phyloP scores from a whole-genome alignment of 1,139 yeast species.

The Candida sojae region DNA sequence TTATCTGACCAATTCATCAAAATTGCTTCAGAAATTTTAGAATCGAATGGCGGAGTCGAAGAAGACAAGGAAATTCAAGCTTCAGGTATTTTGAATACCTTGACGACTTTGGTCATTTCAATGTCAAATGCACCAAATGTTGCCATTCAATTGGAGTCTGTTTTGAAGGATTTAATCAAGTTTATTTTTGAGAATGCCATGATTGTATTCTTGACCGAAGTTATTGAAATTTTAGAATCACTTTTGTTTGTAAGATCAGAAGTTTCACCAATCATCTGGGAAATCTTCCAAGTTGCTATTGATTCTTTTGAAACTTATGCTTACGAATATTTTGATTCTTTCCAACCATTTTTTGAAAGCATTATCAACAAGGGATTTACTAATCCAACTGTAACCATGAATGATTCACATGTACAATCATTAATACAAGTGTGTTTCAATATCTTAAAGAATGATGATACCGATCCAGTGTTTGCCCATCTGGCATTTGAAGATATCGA shows the following conservation, averaged over 20 bases:
- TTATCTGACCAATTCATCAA: constrained; percentile 50
- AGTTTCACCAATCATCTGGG: constrained; percentile 52
- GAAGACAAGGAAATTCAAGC: constrained; percentile 55
- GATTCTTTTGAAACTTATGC: constrained; percentile 57
- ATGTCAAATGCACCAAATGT: constrained; percentile 52
- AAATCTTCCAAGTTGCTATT: constrained; percentile 41
- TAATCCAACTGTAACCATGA: constrained; percentile 31
- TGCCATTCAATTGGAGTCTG: constrained; percentile 40
- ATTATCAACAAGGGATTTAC: constrained; percentile 51
- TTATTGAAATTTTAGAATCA: constrained; percentile 52
- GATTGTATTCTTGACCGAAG: constrained; percentile 48
- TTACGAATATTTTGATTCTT: constrained; percentile 50
- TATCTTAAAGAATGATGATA: constrained; percentile 33
- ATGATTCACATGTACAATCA: constrained; percentile 40
- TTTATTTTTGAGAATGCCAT: constrained; percentile 52
- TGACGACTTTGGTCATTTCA: constrained; percentile 53
- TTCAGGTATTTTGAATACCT: constrained; percentile 50
- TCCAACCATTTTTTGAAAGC: constrained; percentile 51
- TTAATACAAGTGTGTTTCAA: constrained; percentile 40
- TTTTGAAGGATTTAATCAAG: constrained; percentile 41
- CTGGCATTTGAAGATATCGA: constrained; percentile 45
- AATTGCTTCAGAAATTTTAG: constrained; percentile 47
- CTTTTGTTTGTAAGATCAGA: constrained; percentile 41
- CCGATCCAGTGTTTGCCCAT: constrained; percentile 47
- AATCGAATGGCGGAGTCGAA: constrained; percentile 29